These are phyloP conservation scores for Tephrocybe sp. DNA, from an alignment of 768 basidiomycete genomes.

Conservation along the genomic window DNA sequence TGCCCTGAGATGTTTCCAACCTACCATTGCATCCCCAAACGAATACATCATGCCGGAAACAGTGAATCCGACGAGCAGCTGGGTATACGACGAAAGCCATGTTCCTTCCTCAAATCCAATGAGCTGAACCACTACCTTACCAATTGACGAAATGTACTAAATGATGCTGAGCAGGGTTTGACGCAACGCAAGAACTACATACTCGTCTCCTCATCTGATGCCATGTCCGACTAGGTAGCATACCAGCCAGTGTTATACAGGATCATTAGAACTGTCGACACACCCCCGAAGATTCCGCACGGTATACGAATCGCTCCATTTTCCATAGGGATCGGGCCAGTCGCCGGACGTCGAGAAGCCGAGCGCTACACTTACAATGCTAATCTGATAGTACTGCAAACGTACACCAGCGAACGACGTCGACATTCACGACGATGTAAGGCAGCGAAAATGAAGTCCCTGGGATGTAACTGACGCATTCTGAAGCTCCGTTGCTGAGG, in stretches of 20 bases:
- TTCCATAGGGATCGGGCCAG: constrained; percentile 28
- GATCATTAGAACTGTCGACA: constrained; percentile 4
- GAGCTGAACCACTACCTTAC: constrained; percentile 12
- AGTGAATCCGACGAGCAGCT: constrained; percentile 24
- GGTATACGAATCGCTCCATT: constrained; percentile 26
- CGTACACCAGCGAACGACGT: constrained; percentile 2
- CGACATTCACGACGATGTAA: constrained; percentile 8
- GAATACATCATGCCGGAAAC: constrained; percentile 26
- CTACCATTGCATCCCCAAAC: constrained; percentile 25
- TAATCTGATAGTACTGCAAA: constrained; percentile 15
- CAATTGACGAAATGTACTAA: constrained; percentile 20
- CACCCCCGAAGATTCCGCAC: constrained; percentile 30
- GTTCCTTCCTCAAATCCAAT: constrained; percentile 18
- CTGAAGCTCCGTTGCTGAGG: neutral
- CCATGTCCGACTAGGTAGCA: constrained; percentile 21
- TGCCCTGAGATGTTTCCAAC: constrained; percentile 12
- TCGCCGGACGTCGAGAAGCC: constrained; percentile 16
- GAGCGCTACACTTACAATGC: constrained; percentile 10
- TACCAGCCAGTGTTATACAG: neutral
- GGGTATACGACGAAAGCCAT: constrained; percentile 18
- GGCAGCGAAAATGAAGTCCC: constrained; percentile 6
- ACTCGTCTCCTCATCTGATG: constrained; percentile 25
- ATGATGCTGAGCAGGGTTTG: neutral
- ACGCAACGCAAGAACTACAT: neutral
- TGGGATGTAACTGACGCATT: constrained; percentile 16